Evolutionary conservation across 2,329 filamentous ascomycete genomes (phyloP), one percentile per base, ranked within the genome.

Genomic region (Claviceps monticola): DNA sequence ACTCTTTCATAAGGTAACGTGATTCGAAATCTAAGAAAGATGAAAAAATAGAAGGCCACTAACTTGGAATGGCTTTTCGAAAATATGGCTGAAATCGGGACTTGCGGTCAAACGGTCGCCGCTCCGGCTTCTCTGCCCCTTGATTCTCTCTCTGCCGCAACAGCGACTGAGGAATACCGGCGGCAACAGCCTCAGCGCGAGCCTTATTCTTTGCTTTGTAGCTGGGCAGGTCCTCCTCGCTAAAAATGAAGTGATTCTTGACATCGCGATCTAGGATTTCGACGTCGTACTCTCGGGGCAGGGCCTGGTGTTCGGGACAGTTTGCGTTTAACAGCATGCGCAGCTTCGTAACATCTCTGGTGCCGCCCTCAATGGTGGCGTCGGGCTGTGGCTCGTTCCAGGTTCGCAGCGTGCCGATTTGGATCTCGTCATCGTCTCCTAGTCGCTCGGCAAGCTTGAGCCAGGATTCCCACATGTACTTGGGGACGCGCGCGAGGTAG

Each of bases 261-360:
- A 91, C 80, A n/a, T 78, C 65, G 51, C 66, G 62, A 48, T 75
- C 73, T 51, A 69, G 82, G 46, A 88, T 75, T 46, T 88, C 82
- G 53, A 97, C 71, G 58, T 88, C 79, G 68, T 96, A 98, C 62
- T 95, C 88, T 62, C 88, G 88, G 11, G 90, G 89, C n/a, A 96
- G 74, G 5, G 76, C 71, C 58, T 84, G 77, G 64, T 95, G 88
- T 56, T 81, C 75, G 7, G 78, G 72, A 49, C 84, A 73, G 49
- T 81, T 75, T 21, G 75, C 74, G 60, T 76, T 73, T 44, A 95
- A 74, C 56, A 88, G 77, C 70, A 95, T 85, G 53, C 72, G 72
- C 54, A 69, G 66, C 64, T 73, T 66, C 23, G 64, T 67, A 55
- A 64, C 57, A 26, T 64, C 59, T 29, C 59, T 58, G 16, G 54